A percentile compares a stretch with the other conserved stretches of the same genome.
Evolutionary conservation across 371 early-diverging fungal species (phyloP).

Genomic region (Mucor racemosus): DNA sequence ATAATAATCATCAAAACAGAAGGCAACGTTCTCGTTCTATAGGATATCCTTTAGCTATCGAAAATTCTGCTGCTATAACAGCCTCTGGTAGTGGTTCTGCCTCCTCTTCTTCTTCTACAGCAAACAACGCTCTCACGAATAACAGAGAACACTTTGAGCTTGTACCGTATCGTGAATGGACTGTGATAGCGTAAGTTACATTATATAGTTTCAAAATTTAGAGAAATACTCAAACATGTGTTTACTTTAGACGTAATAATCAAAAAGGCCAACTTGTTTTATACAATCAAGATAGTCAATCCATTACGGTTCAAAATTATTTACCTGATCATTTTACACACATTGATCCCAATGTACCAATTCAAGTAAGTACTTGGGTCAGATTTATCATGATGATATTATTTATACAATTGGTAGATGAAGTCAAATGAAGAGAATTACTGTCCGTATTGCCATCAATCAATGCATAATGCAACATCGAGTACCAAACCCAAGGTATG

Average conservation of each 20-base stretch:
- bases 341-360: not conserved
- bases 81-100: not conserved
- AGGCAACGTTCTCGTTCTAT: conserved; percentile 39
- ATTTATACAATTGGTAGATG: not conserved
- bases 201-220: not conserved
- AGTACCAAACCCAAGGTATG: conserved; percentile 5
- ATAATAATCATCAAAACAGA: not conserved
- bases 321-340: conserved; percentile 21
- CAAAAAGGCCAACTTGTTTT: conserved; percentile 51
- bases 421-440: conserved; percentile 12
- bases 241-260: conserved; percentile 44
- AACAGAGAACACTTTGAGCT: conserved; percentile 37
- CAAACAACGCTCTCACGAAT: not conserved
- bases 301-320: conserved; percentile 45
- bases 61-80: not conserved
- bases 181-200: conserved; percentile 53
- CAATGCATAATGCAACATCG: conserved; percentile 10
- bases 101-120: not conserved
- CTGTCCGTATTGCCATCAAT: conserved; percentile 50
- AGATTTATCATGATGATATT: not conserved
- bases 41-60: conserved; percentile 28
- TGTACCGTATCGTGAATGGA: conserved; percentile 62
- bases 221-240: not conserved
- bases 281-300: conserved; percentile 48
- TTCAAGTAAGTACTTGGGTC: not conserved